These are phyloP conservation scores for Fusarium sp. DNA, from an alignment of 2,329 filamentous ascomycete species.

Conservation along the genomic window DNA sequence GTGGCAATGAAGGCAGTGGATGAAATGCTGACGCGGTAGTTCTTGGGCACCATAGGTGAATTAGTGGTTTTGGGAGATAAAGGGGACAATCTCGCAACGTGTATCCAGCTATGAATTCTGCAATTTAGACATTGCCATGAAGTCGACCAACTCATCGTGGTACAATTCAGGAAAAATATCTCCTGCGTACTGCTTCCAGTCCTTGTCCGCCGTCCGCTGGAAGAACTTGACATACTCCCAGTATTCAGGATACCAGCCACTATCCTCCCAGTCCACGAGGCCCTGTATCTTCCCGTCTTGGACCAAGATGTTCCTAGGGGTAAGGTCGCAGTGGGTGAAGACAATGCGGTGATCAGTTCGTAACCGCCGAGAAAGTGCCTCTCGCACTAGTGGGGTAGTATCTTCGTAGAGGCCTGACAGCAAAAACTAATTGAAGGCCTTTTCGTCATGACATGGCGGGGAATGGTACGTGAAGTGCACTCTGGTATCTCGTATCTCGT, in stretches of 20 bases:
- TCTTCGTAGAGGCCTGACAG: background rate
- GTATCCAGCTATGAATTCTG: slow-evolving; percentile 20
- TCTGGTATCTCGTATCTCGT: slow-evolving; percentile 43
- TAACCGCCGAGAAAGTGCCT: background rate
- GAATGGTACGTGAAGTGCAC: slow-evolving; percentile 34
- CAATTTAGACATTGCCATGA: slow-evolving; percentile 39
- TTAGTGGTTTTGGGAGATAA: no score
- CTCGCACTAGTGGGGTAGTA: background rate
- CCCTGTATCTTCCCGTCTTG: slow-evolving; percentile 53
- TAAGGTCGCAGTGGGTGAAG: slow-evolving; percentile 65
- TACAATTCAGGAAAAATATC: slow-evolving; percentile 44
- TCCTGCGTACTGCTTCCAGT: slow-evolving; percentile 34
- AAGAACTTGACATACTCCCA: slow-evolving; percentile 54
- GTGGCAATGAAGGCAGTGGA: background rate
- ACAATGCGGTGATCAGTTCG: slow-evolving; percentile 48
- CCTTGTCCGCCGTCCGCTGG: slow-evolving; percentile 24
- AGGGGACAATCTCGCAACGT: no score
- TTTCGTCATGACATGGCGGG: slow-evolving; percentile 37
- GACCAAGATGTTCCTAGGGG: slow-evolving; percentile 58
- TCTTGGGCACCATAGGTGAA: no score
- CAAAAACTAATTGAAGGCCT: background rate
- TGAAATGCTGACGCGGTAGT: no score
- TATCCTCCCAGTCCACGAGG: slow-evolving; percentile 61
- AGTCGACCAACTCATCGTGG: slow-evolving; percentile 43
- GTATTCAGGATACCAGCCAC: slow-evolving; percentile 60